phyloP scores from a whole-genome alignment of 2,329 filamentous ascomycete genomes.

The Tolypocladium inflatum region DNA sequence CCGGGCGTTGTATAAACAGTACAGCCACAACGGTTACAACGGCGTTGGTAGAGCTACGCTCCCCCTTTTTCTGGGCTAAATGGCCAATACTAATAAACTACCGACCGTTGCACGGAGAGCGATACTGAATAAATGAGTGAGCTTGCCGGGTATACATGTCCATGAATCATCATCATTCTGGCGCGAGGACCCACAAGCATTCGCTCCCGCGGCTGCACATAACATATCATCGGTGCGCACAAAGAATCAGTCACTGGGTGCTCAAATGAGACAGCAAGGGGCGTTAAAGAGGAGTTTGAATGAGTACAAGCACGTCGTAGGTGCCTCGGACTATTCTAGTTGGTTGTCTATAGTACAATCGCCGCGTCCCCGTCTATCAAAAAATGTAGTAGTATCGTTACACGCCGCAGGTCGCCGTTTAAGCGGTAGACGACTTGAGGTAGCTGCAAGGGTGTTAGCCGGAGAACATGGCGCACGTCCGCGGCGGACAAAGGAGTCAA shows the following conservation, averaged over 20 bases:
- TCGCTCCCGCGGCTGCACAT: not conserved
- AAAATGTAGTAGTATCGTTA: slow-evolving; percentile 21
- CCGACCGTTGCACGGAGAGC: not conserved
- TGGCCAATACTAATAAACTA: not conserved
- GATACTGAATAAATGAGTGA: not conserved
- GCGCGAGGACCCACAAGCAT: not conserved
- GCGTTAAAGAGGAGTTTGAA: slow-evolving; percentile 21
- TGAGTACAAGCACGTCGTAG: slow-evolving; percentile 20
- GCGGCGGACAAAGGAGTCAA: slow-evolving; percentile 12
- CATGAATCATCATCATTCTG: slow-evolving; percentile 15
- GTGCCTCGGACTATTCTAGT: slow-evolving; percentile 20
- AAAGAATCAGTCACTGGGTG: not conserved
- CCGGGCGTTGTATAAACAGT: not conserved
- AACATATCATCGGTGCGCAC: not conserved
- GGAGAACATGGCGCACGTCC: not conserved
- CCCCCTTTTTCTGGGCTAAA: not conserved
- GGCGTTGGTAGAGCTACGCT: not conserved
- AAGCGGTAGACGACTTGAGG: slow-evolving; percentile 62
- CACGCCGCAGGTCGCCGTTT: slow-evolving; percentile 30
- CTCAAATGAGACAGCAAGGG: not conserved
- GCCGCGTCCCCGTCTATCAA: slow-evolving; percentile 25
- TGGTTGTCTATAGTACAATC: slow-evolving; percentile 32
- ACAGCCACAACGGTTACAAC: not conserved
- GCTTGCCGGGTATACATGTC: too few relatives aligned
- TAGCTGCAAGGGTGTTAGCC: slow-evolving; percentile 35